Evolutionary conservation across 306 rosid genomes (phyloP).

Genomic region (Lathyrus tuberosus): DNA sequence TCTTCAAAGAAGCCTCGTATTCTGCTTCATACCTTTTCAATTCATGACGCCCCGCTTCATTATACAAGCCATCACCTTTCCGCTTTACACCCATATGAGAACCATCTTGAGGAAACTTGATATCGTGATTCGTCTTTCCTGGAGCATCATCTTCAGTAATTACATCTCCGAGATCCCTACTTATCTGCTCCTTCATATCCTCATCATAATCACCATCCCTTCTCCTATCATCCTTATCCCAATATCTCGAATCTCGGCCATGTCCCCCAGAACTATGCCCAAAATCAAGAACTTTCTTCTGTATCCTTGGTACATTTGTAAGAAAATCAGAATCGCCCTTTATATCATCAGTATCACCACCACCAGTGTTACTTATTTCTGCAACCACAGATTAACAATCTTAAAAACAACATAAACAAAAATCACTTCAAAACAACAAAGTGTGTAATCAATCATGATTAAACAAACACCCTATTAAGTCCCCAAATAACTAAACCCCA

Average conservation of each 20-base stretch:
- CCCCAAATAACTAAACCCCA: slow-evolving; percentile 27
- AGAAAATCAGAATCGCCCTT: slow-evolving; percentile 80
- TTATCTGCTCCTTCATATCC: slow-evolving; percentile 55
- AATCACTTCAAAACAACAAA: slow-evolving; percentile 9
- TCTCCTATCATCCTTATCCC: slow-evolving; percentile 98
- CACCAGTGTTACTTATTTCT: slow-evolving; percentile 51
- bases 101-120: slow-evolving; percentile 46
- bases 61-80: slow-evolving; percentile 76
- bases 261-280: slow-evolving; percentile 73
- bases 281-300: slow-evolving; percentile 66
- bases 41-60: slow-evolving; percentile 96
- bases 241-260: slow-evolving; percentile 92
- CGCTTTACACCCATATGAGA: slow-evolving; percentile 45
- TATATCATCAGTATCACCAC: slow-evolving; percentile 58
- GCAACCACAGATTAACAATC: slow-evolving; percentile 44
- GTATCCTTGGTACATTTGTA: slow-evolving; percentile 75
- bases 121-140: slow-evolving; percentile 39
- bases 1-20: slow-evolving; percentile 85
- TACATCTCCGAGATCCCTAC: slow-evolving; percentile 40
- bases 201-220: slow-evolving; percentile 88
- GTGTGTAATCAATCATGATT: not conserved
- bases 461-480: slow-evolving; percentile 20
- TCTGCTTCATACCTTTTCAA: slow-evolving; percentile 84
- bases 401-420: slow-evolving; percentile 37
- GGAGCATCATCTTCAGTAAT: slow-evolving; percentile 39